Evolutionary conservation across 1,284 basidiomycete genomes (phyloP).

Genomic region (Hemileia vastatrix): DNA sequence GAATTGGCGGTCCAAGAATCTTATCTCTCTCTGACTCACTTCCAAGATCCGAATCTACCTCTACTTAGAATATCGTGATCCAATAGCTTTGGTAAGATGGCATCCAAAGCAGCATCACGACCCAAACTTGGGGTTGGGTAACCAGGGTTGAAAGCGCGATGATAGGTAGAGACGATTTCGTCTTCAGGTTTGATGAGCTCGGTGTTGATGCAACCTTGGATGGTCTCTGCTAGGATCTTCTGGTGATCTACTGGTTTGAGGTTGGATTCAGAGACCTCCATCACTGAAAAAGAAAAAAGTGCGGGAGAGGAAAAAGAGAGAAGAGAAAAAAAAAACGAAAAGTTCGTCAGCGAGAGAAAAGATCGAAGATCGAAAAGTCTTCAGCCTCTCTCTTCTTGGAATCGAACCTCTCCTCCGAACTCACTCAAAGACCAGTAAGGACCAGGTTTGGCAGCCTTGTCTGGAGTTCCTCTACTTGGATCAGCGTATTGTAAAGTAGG

Average conservation of each 20-base stretch:
- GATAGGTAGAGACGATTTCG: conserved; percentile 43
- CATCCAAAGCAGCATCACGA: conserved; percentile 39
- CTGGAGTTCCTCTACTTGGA: conserved; percentile 36
- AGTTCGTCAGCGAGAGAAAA: too few relatives aligned
- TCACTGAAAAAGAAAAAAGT: conserved; percentile 27
- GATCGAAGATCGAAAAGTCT: too few relatives aligned
- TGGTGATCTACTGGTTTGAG: conserved; percentile 41
- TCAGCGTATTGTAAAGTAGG: conserved; percentile 43
- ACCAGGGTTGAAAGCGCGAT: conserved; percentile 40
- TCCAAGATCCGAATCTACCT: conserved; percentile 44
- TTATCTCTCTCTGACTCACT: too few relatives aligned
- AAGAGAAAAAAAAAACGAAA: neutral
- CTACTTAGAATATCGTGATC: conserved; percentile 39
- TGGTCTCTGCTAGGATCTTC: conserved; percentile 40
- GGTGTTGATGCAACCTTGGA: conserved; percentile 43
- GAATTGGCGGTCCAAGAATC: neutral
- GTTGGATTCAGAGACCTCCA: conserved; percentile 44
- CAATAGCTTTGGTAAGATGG: conserved; percentile 34
- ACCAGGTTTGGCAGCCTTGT: conserved; percentile 34
- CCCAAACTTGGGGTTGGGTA: conserved; percentile 44
- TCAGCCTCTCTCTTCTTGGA: neutral
- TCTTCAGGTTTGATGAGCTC: conserved; percentile 39
- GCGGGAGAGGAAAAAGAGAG: neutral
- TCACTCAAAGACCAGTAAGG: conserved; percentile 43
- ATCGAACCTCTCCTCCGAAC: neutral